A percentile compares a stretch with the other conserved stretches of the same genome.
These are phyloP conservation scores for Periconia sp. DNA, from an alignment of 2,329 filamentous ascomycete genomes.

Conservation along the genomic window DNA sequence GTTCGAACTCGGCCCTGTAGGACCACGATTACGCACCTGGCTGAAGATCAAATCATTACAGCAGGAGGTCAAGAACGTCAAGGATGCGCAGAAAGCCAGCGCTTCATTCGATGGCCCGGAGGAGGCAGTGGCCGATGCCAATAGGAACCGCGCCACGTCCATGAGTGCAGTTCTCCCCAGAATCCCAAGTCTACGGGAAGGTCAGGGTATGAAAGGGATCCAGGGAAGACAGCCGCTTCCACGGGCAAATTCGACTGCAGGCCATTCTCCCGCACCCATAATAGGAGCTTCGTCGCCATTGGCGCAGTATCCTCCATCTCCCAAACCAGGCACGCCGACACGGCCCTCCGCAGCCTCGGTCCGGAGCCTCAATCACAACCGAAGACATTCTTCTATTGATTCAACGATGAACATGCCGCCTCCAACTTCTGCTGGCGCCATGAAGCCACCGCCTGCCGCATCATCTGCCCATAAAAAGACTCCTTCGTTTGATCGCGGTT, in stretches of 20 bases:
- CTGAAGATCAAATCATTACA: conserved; percentile 93
- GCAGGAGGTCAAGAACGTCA: conserved; percentile 75
- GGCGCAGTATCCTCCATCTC: conserved; percentile 51
- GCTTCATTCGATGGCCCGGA: conserved; percentile 52
- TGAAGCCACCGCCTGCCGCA: conserved; percentile 25
- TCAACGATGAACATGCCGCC: conserved; percentile 55
- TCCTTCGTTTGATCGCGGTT: conserved; percentile 64
- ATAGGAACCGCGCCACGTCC: conserved; percentile 55
- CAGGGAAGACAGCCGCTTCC: conserved; percentile 33
- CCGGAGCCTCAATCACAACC: conserved; percentile 80
- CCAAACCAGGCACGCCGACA: conserved; percentile 48
- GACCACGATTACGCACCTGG: conserved; percentile 89
- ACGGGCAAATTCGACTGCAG: conserved; percentile 40
- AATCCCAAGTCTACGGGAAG: conserved; percentile 45
- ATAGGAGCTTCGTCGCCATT: conserved; percentile 50
- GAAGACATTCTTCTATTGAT: conserved; percentile 87
- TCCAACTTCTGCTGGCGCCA: conserved; percentile 22
- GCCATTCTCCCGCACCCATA: conserved; percentile 36
- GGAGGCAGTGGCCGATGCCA: conserved; percentile 49
- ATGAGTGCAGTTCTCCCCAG: conserved; percentile 47
- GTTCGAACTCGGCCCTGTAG: conserved; percentile 90
- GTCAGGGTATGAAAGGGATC: conserved; percentile 32
- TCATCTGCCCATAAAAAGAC: conserved; percentile 53
- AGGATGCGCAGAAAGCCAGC: conserved; percentile 38
- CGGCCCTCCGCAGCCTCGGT: conserved; percentile 82